These are phyloP conservation scores for Phanerodontia chrysosporium DNA, from an alignment of 768 basidiomycete species.

Conservation along the genomic window DNA sequence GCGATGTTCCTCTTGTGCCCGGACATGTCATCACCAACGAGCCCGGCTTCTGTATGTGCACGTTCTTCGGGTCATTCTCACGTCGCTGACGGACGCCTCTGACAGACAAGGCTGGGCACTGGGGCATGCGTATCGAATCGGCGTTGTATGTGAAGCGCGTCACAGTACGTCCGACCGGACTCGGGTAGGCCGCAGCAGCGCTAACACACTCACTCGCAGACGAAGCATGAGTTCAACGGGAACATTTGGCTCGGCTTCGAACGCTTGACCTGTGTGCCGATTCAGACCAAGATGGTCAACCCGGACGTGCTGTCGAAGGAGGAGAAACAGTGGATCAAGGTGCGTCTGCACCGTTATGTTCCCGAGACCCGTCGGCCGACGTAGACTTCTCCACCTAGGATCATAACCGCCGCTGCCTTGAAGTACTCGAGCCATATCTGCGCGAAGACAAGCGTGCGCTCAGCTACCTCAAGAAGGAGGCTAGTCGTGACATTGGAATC, in stretches of 20 bases:
- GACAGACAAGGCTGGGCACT: conserved; percentile 66
- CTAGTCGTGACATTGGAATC: conserved; percentile 71
- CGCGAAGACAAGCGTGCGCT: conserved; percentile 77
- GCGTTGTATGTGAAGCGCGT: conserved; percentile 70
- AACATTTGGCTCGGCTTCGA: conserved; percentile 87
- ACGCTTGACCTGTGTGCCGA: conserved; percentile 90
- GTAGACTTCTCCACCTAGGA: conserved; percentile 38
- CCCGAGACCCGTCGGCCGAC: neutral
- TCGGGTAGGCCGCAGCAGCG: neutral
- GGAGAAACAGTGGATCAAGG: conserved; percentile 85
- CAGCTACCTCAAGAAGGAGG: conserved; percentile 77
- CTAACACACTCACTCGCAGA: conserved; percentile 38
- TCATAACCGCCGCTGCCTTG: conserved; percentile 73
- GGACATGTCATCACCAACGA: conserved; percentile 94
- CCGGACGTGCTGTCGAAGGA: conserved; percentile 78
- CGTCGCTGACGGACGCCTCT: neutral
- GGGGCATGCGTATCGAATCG: conserved; percentile 92
- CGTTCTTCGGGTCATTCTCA: conserved; percentile 25
- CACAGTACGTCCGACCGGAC: conserved; percentile 35
- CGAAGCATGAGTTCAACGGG: conserved; percentile 66
- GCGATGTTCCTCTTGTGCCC: conserved; percentile 62
- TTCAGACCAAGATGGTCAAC: conserved; percentile 87
- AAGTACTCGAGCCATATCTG: conserved; percentile 59
- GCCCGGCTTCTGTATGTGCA: conserved; percentile 74
- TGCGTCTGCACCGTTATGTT: conserved; percentile 24